Evolutionary conservation across 805 yeast species (phyloP), one percentile per base, ranked within the genome.

Genomic region (Metschnikowia rubicola): DNA sequence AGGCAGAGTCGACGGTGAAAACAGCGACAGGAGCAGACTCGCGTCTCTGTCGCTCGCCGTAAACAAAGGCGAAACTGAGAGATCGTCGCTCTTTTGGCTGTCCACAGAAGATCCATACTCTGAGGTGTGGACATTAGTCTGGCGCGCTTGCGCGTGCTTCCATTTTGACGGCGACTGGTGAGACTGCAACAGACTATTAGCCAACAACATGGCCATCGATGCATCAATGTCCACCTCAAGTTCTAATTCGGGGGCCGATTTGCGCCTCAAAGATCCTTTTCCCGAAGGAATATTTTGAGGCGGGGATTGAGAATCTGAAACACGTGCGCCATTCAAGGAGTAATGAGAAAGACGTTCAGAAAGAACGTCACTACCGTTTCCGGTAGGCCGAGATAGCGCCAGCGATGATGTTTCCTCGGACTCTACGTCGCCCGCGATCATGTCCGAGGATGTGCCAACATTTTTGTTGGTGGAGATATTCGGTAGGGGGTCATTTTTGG

Each of bases 401-500:
- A 73, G 61, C 60, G 49, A 51, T 40, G 70, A 61, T 43, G 66
- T 56, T 61, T 71, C 75, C 53, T 71, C 76, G 35, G 74, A 63
- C 42, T 70, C 75, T 54, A 66, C 57, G 48, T 64, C 72, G 55
- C 73, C 74, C 43, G 67, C 58, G 41, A 58, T 44, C 39, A 56
- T 53, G 41, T 53, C 58, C 40, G 64, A 42, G 40, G 60, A 57
- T 39, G 62, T 44, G 51, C 63, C 55, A 57, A 55, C 51, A 56
- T 55, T 56, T 64, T 42, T 54, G 43, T 40, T 50, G 55, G 69
- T 58, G 50, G 70, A 67, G 60, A 61, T 60, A 55, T 61, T 69
- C 75, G 76, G 74, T 66, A 68, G 74, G 61, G 74, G 71, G 46
- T 72, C 77, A 68, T 70, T 64, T 62, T 70, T 71, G 50, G 84